Percentiles rank a stretch among this genome's conserved stretches.
Conservation (phyloP, 257 asterid genomes). For the Mitragyna speciosa region DNA sequence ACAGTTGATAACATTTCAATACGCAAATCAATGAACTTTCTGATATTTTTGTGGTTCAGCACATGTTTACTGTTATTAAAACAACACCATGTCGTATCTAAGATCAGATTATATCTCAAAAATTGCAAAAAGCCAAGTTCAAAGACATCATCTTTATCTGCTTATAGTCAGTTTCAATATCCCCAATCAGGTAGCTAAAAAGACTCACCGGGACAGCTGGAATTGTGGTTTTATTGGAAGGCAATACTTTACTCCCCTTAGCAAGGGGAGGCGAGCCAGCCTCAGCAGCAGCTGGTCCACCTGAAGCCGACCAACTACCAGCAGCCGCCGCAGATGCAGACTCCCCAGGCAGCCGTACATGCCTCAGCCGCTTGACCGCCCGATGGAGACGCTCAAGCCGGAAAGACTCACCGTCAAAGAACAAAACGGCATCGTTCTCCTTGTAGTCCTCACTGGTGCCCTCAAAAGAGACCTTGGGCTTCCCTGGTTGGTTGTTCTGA, state of each 20-base stretch:
- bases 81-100: background rate
- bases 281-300: slow-evolving; percentile 26
- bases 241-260: slow-evolving; percentile 47
- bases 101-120: background rate
- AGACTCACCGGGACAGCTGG: slow-evolving; percentile 60
- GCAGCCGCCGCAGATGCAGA: slow-evolving; percentile 45
- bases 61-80: background rate
- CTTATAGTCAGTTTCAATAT: background rate
- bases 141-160: background rate
- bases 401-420: slow-evolving; percentile 82
- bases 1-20: background rate
- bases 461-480: slow-evolving; percentile 81
- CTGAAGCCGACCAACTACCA: slow-evolving; percentile 21
- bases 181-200: background rate
- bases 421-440: slow-evolving; percentile 87
- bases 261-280: slow-evolving; percentile 59
- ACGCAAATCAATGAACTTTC: no score
- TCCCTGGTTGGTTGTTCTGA: slow-evolving; percentile 82
- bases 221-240: slow-evolving; percentile 47
- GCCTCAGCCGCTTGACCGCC: slow-evolving; percentile 88
- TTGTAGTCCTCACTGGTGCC: slow-evolving; percentile 94
- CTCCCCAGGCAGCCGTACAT: slow-evolving; percentile 73
- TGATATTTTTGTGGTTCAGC: background rate
- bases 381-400: slow-evolving; percentile 87
- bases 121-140: background rate